Conservation (phyloP, 2,329 filamentous ascomycete species). For the Rasamsonia emersonii region DNA sequence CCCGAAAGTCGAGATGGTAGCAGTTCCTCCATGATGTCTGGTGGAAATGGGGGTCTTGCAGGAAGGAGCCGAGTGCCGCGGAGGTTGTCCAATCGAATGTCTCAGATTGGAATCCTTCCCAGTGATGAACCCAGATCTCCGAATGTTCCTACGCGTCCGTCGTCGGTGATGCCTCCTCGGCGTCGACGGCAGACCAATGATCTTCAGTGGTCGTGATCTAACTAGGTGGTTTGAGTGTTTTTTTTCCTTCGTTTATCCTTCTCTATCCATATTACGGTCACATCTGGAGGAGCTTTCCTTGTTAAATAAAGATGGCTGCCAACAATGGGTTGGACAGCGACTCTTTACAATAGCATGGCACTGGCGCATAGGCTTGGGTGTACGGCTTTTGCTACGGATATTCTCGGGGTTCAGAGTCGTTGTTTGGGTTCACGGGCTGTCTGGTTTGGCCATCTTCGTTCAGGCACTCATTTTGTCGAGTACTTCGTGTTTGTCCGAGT, state of each 20-base stretch:
- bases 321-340: conserved; percentile 1
- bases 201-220: conserved; percentile 25
- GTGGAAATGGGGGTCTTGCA: conserved; percentile 22
- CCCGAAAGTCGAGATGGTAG: conserved; percentile 36
- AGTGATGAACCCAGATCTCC: conserved; percentile 29
- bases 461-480: too few species aligned
- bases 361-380: too few species aligned
- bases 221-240: not conserved
- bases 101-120: conserved; percentile 26
- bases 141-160: conserved; percentile 22
- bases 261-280: conserved; percentile 2
- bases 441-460: too few species aligned
- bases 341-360: too few species aligned
- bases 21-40: conserved; percentile 19
- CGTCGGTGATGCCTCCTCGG: conserved; percentile 22
- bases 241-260: conserved; percentile 7
- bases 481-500: too few species aligned
- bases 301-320: not conserved
- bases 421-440: too few species aligned
- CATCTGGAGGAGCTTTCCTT: too few species aligned
- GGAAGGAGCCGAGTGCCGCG: conserved; percentile 29
- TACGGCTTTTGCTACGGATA: too few species aligned
- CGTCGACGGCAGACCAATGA: conserved; percentile 31
- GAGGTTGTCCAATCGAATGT: conserved; percentile 28
- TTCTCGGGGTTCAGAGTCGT: too few species aligned